Evolutionary conservation across 2,329 filamentous ascomycete genomes (phyloP).

Genomic region (Ceratocystis colombiana): DNA sequence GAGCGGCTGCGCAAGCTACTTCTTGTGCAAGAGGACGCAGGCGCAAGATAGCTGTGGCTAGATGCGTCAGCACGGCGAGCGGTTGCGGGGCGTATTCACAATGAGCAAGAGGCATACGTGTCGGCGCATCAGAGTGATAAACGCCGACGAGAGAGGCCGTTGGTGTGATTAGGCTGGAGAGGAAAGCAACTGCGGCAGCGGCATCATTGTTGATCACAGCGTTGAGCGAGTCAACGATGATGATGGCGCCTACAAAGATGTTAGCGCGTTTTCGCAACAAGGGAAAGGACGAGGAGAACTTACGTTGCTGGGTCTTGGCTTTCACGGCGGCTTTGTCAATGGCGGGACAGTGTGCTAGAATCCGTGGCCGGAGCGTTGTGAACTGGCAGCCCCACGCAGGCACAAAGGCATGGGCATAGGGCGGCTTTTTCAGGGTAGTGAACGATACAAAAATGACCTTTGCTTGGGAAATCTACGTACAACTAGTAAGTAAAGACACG

Average conservation of each 20-base stretch:
- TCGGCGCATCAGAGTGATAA: slow-evolving; percentile 73
- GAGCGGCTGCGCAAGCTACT: slow-evolving; percentile 62
- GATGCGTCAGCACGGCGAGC: slow-evolving; percentile 63
- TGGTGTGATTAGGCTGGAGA: slow-evolving; percentile 58
- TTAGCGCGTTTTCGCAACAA: background rate
- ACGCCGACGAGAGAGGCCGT: slow-evolving; percentile 62
- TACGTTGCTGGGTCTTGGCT: slow-evolving; percentile 37
- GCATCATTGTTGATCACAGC: slow-evolving; percentile 47
- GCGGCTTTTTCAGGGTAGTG: slow-evolving; percentile 56
- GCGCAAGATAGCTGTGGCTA: slow-evolving; percentile 78
- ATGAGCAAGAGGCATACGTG: slow-evolving; percentile 37
- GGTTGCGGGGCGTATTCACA: slow-evolving; percentile 56
- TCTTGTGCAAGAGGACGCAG: slow-evolving; percentile 65
- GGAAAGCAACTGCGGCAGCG: slow-evolving; percentile 54
- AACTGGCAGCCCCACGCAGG: slow-evolving; percentile 51
- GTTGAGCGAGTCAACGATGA: slow-evolving; percentile 74
- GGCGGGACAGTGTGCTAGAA: slow-evolving; percentile 42
- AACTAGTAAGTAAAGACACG: background rate
- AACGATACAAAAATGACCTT: slow-evolving; percentile 71
- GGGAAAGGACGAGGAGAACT: slow-evolving; percentile 26
- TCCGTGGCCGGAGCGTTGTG: slow-evolving; percentile 48
- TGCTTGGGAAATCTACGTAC: slow-evolving; percentile 43
- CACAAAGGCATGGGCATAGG: slow-evolving; percentile 57
- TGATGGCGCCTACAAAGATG: slow-evolving; percentile 48
- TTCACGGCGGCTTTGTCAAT: slow-evolving; percentile 34